These are phyloP conservation scores for Beauveria medogensis DNA, from an alignment of 2,329 filamentous ascomycete species.

Conservation along the genomic window DNA sequence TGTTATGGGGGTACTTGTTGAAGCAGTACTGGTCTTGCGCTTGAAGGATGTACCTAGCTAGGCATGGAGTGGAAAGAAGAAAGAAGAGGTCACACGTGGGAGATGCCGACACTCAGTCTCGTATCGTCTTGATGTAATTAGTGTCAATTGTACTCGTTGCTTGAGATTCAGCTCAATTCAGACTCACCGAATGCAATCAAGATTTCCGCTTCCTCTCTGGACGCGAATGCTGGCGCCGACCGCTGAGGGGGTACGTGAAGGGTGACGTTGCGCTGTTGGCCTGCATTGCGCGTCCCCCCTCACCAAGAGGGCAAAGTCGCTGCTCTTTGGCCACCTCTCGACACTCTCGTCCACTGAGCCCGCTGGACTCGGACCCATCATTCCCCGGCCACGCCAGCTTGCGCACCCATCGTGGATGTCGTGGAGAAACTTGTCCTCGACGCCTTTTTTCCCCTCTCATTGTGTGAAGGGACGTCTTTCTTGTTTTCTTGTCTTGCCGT, in stretches of 20 bases:
- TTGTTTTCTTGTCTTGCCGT: background rate
- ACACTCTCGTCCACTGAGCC: background rate
- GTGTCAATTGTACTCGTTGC: too few species aligned
- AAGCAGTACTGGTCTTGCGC: too few species aligned
- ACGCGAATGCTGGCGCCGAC: background rate
- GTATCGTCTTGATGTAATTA: too few species aligned
- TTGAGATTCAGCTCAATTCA: too few species aligned
- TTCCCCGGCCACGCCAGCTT: conserved; percentile 1
- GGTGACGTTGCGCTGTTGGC: conserved; percentile 10
- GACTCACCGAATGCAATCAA: background rate
- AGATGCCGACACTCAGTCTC: too few species aligned
- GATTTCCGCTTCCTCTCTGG: background rate
- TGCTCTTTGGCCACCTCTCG: background rate
- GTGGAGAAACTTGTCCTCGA: background rate
- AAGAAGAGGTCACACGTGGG: too few species aligned
- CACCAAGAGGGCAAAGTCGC: background rate
- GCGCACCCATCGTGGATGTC: background rate
- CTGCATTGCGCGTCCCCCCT: conserved; percentile 11
- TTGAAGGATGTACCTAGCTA: too few species aligned
- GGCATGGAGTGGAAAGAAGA: too few species aligned
- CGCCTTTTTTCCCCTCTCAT: background rate
- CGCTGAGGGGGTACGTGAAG: background rate
- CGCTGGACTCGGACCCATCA: background rate
- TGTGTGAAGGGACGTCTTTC: background rate
- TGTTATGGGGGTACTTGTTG: background rate